Evolutionary conservation across 176 grass and related monocot species (phyloP).

Genomic region (Musa acuminata): DNA sequence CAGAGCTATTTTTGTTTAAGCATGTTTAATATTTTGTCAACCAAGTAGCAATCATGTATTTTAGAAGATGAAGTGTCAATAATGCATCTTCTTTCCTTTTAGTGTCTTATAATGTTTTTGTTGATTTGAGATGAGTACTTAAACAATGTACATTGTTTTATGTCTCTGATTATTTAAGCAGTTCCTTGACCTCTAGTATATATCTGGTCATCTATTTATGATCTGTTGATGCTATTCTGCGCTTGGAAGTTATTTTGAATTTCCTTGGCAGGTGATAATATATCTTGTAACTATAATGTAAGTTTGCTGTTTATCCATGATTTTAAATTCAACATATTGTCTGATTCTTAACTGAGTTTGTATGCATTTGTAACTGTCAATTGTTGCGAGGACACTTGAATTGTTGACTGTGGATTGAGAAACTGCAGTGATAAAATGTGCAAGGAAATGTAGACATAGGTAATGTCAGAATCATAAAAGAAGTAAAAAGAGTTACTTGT

Average conservation of each 20-base stretch:
- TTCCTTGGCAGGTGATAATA: slow-evolving; percentile 54
- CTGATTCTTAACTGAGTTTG: neutral
- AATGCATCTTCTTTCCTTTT: neutral
- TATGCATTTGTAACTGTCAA: neutral
- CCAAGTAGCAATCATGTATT: neutral
- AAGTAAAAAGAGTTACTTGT: neutral
- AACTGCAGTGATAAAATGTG: neutral
- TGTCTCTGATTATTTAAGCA: slow-evolving; percentile 14
- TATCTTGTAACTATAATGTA: slow-evolving; percentile 25
- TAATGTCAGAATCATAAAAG: neutral
- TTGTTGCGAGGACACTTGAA: neutral
- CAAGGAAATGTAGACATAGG: neutral
- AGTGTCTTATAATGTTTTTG: neutral
- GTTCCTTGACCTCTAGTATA: slow-evolving; percentile 49
- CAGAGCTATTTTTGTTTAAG: neutral
- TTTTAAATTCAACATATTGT: neutral
- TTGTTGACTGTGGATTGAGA: neutral
- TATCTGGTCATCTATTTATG: slow-evolving; percentile 18
- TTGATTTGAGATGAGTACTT: neutral
- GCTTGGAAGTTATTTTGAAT: slow-evolving; percentile 31
- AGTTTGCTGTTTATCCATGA: slow-evolving; percentile 2
- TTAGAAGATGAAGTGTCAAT: neutral
- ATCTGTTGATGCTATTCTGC: slow-evolving; percentile 35
- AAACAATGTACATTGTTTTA: neutral
- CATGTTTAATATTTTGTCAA: neutral